Evolutionary conservation across 75 land plant genomes (phyloP).

Genomic region (Sequoiadendron giganteum): DNA sequence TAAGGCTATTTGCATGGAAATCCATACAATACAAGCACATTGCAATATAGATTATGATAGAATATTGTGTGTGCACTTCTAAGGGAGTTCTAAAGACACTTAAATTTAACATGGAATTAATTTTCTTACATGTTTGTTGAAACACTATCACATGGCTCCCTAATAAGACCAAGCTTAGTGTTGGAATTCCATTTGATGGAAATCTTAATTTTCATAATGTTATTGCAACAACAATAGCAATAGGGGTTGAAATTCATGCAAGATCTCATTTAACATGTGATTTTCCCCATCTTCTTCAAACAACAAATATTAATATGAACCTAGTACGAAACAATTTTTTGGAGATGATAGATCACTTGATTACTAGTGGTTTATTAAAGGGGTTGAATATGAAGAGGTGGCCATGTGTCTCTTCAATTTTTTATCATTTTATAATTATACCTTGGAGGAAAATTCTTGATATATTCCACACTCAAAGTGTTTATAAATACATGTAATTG

Average conservation of each 20-base stretch:
- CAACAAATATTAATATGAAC: slow-evolving; percentile 26
- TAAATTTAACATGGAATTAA: slow-evolving; percentile 59
- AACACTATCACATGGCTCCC: too few species aligned
- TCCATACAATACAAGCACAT: slow-evolving; percentile 50
- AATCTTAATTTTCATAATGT: slow-evolving; percentile 29
- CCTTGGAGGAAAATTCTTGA: too few species aligned
- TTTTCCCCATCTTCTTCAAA: slow-evolving; percentile 40
- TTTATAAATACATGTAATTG: too few species aligned
- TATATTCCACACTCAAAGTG: too few species aligned
- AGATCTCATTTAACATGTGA: slow-evolving; percentile 45
- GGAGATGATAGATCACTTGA: slow-evolving; percentile 32
- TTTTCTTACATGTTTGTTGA: neutral
- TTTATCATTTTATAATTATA: too few species aligned
- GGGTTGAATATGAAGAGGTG: slow-evolving; percentile 1
- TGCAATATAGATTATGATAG: slow-evolving; percentile 44
- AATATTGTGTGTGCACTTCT: slow-evolving; percentile 58
- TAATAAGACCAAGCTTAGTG: slow-evolving; percentile 12
- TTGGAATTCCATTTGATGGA: slow-evolving; percentile 45
- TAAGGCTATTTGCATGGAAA: slow-evolving; percentile 52
- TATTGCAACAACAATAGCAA: slow-evolving; percentile 28
- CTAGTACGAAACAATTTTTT: slow-evolving; percentile 26
- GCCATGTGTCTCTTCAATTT: too few species aligned
- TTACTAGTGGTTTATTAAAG: slow-evolving; percentile 76
- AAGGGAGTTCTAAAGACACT: slow-evolving; percentile 62
- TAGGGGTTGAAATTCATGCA: slow-evolving; percentile 40